Percentiles rank a stretch among this genome's conserved stretches.
These are phyloP conservation scores for Solanum corneliomulleri DNA, from an alignment of 257 asterid genomes.

Conservation along the genomic window DNA sequence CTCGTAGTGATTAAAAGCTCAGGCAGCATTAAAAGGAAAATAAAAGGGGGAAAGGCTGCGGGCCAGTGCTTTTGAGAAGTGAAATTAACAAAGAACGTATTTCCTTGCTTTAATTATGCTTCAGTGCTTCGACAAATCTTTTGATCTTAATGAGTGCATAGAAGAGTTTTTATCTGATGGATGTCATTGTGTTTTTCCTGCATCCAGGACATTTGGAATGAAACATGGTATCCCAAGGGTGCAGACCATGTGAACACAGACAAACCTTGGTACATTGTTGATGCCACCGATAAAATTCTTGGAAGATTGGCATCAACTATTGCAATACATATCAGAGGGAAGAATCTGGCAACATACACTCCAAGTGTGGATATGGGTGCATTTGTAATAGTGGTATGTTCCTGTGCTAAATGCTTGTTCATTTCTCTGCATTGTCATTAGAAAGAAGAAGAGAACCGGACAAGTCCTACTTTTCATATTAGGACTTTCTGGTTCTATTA, in stretches of 20 bases:
- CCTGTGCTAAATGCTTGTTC: not conserved
- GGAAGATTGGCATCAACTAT: constrained; percentile 92
- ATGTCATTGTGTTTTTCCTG: not conserved
- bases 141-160: not conserved
- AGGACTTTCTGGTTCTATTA: not conserved
- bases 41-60: not conserved
- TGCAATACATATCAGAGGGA: constrained; percentile 84
- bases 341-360: constrained; percentile 79
- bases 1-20: not conserved
- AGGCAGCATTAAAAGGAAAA: not conserved
- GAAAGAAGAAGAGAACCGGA: not conserved
- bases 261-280: constrained; percentile 84
- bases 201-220: constrained; percentile 80
- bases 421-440: constrained; percentile 2
- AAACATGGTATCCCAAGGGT: constrained; percentile 95
- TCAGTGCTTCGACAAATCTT: not conserved
- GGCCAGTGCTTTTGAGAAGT: not conserved
- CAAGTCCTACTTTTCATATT: not conserved
- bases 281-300: constrained; percentile 80
- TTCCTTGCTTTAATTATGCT: not conserved
- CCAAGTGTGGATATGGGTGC: constrained; percentile 99
- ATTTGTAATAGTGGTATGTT: constrained; percentile 68
- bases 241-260: constrained; percentile 71
- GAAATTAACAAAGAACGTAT: not conserved
- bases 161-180: not conserved